Percentiles rank a stretch among this genome's conserved stretches.
These are phyloP conservation scores for Aegilops longissima DNA, from an alignment of 176 grass and related monocot species.

Conservation along the genomic window DNA sequence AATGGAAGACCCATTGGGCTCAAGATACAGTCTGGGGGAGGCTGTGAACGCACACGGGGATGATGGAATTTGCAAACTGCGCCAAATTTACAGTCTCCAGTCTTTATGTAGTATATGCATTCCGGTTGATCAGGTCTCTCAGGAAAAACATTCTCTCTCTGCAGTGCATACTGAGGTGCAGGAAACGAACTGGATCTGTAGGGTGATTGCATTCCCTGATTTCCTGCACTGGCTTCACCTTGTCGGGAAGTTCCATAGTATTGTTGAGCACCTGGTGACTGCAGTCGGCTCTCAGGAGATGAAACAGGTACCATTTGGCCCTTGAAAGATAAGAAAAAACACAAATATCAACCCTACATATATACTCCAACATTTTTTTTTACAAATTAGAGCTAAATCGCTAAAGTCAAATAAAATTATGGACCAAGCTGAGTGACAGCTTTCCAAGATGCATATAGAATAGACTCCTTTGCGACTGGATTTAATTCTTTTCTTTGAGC, in stretches of 20 bases:
- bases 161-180: conserved; percentile 61
- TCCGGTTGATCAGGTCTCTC: conserved; percentile 97
- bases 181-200: conserved; percentile 57
- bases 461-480: background rate
- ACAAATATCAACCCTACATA: conserved; percentile 35
- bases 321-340: conserved; percentile 40
- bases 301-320: conserved; percentile 57
- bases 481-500: background rate
- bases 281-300: conserved; percentile 63
- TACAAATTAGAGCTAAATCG: background rate
- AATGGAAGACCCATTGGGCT: conserved; percentile 94
- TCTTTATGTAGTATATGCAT: conserved; percentile 99
- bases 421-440: background rate
- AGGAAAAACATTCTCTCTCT: conserved; percentile 89
- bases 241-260: conserved; percentile 72
- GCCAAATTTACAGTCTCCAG: conserved; percentile 98
- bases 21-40: conserved; percentile 80
- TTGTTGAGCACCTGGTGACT: conserved; percentile 61
- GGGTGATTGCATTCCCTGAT: conserved; percentile 58
- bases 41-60: conserved; percentile 70
- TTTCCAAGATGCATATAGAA: conserved; percentile 9
- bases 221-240: conserved; percentile 59
- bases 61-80: conserved; percentile 97
- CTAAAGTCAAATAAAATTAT: background rate
- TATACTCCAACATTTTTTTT: no score